Percentiles rank a stretch among this genome's conserved stretches.
Evolutionary conservation across 345 rosid genomes (phyloP).

Genomic region (Lepidium sativum): DNA sequence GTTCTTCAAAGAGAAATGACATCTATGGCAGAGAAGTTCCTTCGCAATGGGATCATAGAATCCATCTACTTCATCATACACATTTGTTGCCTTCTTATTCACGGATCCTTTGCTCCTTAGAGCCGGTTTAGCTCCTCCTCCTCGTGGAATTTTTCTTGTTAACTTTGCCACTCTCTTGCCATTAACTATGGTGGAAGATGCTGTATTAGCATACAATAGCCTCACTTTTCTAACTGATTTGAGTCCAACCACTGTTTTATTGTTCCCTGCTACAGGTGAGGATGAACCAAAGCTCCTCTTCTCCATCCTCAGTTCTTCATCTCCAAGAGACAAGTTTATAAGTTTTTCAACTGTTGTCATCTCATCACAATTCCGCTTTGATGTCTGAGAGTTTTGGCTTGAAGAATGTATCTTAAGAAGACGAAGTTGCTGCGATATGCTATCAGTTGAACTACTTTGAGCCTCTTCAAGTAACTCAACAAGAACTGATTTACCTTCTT

Average conservation of each 20-base stretch:
- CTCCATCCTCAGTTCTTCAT: constrained; percentile 19
- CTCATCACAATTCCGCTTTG: constrained; percentile 27
- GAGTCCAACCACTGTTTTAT: constrained; percentile 40
- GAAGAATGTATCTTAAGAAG: constrained; percentile 39
- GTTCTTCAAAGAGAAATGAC: constrained; percentile 56
- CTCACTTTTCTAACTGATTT: constrained; percentile 49
- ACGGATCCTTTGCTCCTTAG: constrained; percentile 45
- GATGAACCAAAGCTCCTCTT: constrained; percentile 20
- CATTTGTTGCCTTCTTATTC: constrained; percentile 49
- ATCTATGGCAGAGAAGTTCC: constrained; percentile 73
- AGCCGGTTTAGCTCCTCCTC: constrained; percentile 40
- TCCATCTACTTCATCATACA: constrained; percentile 32
- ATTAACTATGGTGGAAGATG: constrained; percentile 37
- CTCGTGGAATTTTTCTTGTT: constrained; percentile 44
- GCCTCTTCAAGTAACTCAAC: constrained; percentile 55
- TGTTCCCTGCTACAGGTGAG: constrained; percentile 34
- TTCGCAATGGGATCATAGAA: constrained; percentile 33
- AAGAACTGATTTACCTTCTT: constrained; percentile 39
- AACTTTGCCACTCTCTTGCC: constrained; percentile 50
- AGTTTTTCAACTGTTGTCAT: not conserved
- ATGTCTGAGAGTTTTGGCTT: constrained; percentile 33
- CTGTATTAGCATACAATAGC: constrained; percentile 28
- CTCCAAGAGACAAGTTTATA: constrained; percentile 24
- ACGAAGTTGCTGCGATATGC: constrained; percentile 35
- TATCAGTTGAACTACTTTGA: constrained; percentile 30